phyloP scores from a whole-genome alignment of 2,329 filamentous ascomycete species.

The Emergomyces orientalis region DNA sequence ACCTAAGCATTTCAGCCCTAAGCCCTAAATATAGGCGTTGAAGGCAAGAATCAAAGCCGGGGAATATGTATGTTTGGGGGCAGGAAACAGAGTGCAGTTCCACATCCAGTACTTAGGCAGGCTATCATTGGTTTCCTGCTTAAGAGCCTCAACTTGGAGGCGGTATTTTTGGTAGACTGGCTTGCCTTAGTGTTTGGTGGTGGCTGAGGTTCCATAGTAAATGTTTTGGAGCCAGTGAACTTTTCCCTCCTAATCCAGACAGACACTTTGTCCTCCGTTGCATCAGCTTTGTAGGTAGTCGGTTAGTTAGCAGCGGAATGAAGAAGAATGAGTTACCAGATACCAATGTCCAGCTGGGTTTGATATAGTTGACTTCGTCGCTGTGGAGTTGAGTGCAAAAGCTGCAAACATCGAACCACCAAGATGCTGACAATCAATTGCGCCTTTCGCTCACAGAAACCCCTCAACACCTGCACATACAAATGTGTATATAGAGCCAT shows the following conservation, averaged over 20 bases:
- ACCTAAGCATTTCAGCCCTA: background rate
- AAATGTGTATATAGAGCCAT: background rate
- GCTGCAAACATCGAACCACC: background rate
- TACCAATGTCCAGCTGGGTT: too few relatives aligned
- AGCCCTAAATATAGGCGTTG: background rate
- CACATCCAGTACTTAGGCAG: background rate
- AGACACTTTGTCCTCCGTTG: too few relatives aligned
- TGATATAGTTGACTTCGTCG: too few relatives aligned
- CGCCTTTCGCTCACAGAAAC: too few relatives aligned
- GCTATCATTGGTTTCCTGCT: background rate
- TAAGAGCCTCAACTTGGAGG: background rate
- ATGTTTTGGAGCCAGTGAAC: too few relatives aligned
- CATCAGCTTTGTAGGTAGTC: too few relatives aligned
- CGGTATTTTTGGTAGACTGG: background rate
- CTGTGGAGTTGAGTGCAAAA: background rate
- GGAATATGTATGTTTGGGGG: background rate
- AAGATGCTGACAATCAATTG: background rate
- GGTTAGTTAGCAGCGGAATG: too few relatives aligned
- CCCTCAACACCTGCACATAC: too few relatives aligned
- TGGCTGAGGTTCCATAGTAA: background rate
- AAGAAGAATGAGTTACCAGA: too few relatives aligned
- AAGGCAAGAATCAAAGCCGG: background rate
- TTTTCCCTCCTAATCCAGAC: too few relatives aligned
- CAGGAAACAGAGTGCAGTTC: background rate
- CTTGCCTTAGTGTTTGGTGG: background rate